Conservation (phyloP, 106 monocot genomes). For the Vanilla planifolia region DNA sequence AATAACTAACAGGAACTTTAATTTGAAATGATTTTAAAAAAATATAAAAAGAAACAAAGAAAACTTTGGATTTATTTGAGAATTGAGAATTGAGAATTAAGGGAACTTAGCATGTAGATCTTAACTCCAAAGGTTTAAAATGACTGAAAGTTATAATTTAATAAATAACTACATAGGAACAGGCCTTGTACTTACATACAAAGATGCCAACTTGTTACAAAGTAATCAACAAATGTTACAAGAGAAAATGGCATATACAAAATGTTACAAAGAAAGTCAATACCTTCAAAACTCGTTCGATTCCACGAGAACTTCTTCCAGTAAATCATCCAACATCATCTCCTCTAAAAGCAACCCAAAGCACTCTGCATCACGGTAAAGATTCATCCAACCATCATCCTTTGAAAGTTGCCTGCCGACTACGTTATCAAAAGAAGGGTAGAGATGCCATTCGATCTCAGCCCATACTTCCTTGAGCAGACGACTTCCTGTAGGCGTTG, state of each 20-base stretch:
- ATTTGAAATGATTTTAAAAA: too few relatives aligned
- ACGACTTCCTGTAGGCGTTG: conserved; percentile 30
- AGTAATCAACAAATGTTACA: background rate
- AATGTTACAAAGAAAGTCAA: too few relatives aligned
- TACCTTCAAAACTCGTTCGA: conserved; percentile 3
- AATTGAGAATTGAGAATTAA: too few relatives aligned
- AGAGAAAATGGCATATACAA: too few relatives aligned
- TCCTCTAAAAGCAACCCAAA: conserved; percentile 38
- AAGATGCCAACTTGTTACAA: background rate
- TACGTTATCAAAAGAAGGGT: conserved; percentile 11
- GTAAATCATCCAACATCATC: conserved; percentile 54
- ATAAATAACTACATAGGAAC: too few relatives aligned
- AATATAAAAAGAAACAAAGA: too few relatives aligned
- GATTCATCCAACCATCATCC: conserved; percentile 64
- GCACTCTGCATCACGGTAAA: conserved; percentile 33
- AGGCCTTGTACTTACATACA: background rate
- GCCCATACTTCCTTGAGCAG: conserved; percentile 64
- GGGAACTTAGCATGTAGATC: too few relatives aligned
- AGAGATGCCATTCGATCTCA: conserved; percentile 30
- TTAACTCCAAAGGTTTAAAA: too few relatives aligned
- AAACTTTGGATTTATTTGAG: too few relatives aligned
- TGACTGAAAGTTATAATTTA: too few relatives aligned
- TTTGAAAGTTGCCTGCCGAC: conserved; percentile 28
- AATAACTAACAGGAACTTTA: too few relatives aligned
- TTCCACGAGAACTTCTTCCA: conserved; percentile 33